Evolutionary conservation across 768 basidiomycete genomes (phyloP).

Genomic region (Russula emetica): DNA sequence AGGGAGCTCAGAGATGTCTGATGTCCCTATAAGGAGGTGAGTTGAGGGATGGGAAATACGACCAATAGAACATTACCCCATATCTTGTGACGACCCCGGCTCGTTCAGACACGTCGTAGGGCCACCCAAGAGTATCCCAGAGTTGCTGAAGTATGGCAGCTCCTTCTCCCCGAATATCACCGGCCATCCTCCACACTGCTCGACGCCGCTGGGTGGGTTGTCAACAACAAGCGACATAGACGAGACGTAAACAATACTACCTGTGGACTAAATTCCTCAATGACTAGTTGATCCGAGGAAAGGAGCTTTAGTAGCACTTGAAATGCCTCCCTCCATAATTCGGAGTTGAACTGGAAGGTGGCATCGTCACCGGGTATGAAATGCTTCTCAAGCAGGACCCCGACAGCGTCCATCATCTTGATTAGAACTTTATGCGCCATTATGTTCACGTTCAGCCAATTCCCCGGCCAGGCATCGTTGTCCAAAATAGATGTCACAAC

Average conservation of each 20-base stretch:
- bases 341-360: constrained; percentile 63
- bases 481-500: constrained; percentile 76
- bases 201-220: constrained; percentile 67
- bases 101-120: constrained; percentile 51
- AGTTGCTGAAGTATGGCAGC: constrained; percentile 70
- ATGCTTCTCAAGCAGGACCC: constrained; percentile 68
- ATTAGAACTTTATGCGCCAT: constrained; percentile 83
- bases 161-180: constrained; percentile 91
- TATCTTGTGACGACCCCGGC: constrained; percentile 56
- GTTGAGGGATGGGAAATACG: constrained; percentile 9
- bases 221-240: constrained; percentile 2
- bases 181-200: constrained; percentile 93
- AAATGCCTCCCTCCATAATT: constrained; percentile 79
- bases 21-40: constrained; percentile 56
- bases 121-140: constrained; percentile 85
- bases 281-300: constrained; percentile 85
- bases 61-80: constrained; percentile 50
- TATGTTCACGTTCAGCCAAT: constrained; percentile 90
- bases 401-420: constrained; percentile 81
- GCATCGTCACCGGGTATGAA: constrained; percentile 72
- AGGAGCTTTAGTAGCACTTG: constrained; percentile 78
- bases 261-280: constrained; percentile 94
- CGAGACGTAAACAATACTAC: constrained; percentile 37
- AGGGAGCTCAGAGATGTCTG: constrained; percentile 78
- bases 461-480: constrained; percentile 83